A percentile compares a stretch with the other conserved stretches of the same genome.
These are phyloP conservation scores for Croton laevigatus DNA, from an alignment of 441 rosid genomes.

Conservation along the genomic window DNA sequence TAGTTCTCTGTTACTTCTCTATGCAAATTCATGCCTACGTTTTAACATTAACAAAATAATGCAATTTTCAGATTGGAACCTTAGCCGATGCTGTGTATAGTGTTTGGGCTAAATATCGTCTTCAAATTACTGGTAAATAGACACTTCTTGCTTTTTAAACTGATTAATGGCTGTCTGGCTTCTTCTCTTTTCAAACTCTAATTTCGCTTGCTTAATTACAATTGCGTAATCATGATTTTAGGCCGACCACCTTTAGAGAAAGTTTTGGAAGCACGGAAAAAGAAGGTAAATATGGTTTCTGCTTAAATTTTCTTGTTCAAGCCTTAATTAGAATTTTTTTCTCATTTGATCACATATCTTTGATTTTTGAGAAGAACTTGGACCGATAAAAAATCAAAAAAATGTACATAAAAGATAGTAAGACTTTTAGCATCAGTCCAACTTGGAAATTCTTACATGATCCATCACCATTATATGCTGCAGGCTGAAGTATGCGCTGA, in stretches of 20 bases:
- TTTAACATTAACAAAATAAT: neutral
- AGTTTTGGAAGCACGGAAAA: slow-evolving; percentile 65
- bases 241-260: slow-evolving; percentile 75
- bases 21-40: neutral
- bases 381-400: neutral
- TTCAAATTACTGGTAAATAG: slow-evolving; percentile 62
- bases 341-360: neutral
- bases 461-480: slow-evolving; percentile 11
- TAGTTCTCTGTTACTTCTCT: neutral
- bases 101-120: slow-evolving; percentile 85
- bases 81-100: slow-evolving; percentile 70
- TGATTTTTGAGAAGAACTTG: neutral
- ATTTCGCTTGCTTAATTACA: neutral
- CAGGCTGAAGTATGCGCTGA: slow-evolving; percentile 62
- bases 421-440: neutral
- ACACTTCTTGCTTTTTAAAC: neutral
- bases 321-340: neutral
- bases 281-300: slow-evolving; percentile 45
- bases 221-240: slow-evolving; percentile 27
- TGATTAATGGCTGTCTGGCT: neutral
- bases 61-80: slow-evolving; percentile 49
- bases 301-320: slow-evolving; percentile 1
- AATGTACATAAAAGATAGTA: neutral
- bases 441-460: neutral
- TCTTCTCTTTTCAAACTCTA: neutral